phyloP scores from a whole-genome alignment of 2,329 filamentous ascomycete species.

The Colletotrichum plurivorum region DNA sequence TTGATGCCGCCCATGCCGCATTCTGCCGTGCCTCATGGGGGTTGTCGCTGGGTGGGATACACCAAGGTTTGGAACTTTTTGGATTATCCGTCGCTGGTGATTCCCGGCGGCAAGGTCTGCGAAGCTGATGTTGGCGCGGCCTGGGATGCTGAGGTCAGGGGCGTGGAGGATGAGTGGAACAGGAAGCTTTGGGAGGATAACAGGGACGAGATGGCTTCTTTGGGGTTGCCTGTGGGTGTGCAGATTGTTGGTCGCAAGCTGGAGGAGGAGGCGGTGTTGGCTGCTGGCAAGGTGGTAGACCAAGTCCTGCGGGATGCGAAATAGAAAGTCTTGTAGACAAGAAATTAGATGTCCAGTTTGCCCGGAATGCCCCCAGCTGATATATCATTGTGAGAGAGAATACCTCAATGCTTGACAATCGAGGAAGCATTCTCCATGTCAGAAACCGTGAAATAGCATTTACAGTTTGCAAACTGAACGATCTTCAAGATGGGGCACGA shows the following conservation, averaged over 20 bases:
- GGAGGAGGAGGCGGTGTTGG: conserved; percentile 26
- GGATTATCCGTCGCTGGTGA: conserved; percentile 53
- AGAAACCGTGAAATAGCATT: no score
- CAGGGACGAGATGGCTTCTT: not conserved
- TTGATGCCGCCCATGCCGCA: conserved; percentile 74
- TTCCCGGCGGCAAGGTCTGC: conserved; percentile 52
- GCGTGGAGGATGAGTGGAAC: conserved; percentile 26
- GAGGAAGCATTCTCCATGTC: no score
- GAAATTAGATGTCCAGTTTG: no score
- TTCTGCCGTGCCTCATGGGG: conserved; percentile 61
- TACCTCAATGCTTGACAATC: no score
- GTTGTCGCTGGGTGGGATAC: conserved; percentile 63
- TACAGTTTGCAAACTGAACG: no score
- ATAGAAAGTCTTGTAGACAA: no score
- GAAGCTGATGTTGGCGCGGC: conserved; percentile 55
- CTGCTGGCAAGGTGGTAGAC: conserved; percentile 30
- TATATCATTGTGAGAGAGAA: no score
- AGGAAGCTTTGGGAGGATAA: conserved; percentile 13
- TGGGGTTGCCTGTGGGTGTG: conserved; percentile 14
- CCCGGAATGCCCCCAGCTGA: no score
- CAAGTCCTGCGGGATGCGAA: not conserved
- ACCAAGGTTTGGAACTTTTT: conserved; percentile 55
- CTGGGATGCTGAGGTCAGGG: conserved; percentile 32
- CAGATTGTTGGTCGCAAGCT: conserved; percentile 31
- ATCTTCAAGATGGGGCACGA: no score